Evolutionary conservation across 2,329 filamentous ascomycete species (phyloP).

Genomic region (Chaetomiaceae sp.): DNA sequence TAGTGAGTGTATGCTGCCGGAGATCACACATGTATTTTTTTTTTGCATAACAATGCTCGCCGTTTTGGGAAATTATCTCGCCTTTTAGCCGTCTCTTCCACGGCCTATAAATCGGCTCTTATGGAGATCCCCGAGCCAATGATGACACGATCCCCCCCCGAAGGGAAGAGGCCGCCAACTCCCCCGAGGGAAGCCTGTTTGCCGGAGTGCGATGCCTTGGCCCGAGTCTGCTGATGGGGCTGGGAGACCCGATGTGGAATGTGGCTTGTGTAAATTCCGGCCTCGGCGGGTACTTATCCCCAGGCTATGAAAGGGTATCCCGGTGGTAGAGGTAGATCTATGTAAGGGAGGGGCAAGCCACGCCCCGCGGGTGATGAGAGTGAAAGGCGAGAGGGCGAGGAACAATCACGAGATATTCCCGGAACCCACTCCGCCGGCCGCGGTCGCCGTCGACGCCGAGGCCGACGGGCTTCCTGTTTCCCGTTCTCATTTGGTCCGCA

Average conservation of each 20-base stretch:
- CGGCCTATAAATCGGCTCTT: conserved; percentile 37
- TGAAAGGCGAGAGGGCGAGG: conserved; percentile 6
- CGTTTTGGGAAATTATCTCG: conserved; percentile 43
- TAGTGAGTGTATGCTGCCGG: neutral
- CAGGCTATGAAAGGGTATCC: neutral
- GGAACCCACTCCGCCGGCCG: conserved; percentile 7
- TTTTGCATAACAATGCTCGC: conserved; percentile 41
- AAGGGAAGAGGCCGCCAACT: conserved; percentile 15
- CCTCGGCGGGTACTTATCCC: conserved; percentile 1
- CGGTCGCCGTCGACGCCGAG: neutral
- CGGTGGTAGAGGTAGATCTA: neutral
- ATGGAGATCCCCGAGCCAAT: conserved; percentile 34
- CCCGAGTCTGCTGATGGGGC: neutral
- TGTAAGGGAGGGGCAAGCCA: neutral
- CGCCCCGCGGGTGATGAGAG: neutral
- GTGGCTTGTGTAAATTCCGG: neutral
- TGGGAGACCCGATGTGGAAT: neutral
- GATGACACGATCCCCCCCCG: conserved; percentile 31
- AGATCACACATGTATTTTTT: neutral
- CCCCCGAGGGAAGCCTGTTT: neutral
- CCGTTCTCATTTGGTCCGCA: neutral
- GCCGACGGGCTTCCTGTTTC: neutral
- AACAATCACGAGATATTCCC: neutral
- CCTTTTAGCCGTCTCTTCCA: conserved; percentile 33
- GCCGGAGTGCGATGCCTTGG: neutral